A percentile compares a stretch with the other conserved stretches of the same genome.
Evolutionary conservation across 1,284 basidiomycete genomes (phyloP).

Genomic region (Singerocomus inundabilis): DNA sequence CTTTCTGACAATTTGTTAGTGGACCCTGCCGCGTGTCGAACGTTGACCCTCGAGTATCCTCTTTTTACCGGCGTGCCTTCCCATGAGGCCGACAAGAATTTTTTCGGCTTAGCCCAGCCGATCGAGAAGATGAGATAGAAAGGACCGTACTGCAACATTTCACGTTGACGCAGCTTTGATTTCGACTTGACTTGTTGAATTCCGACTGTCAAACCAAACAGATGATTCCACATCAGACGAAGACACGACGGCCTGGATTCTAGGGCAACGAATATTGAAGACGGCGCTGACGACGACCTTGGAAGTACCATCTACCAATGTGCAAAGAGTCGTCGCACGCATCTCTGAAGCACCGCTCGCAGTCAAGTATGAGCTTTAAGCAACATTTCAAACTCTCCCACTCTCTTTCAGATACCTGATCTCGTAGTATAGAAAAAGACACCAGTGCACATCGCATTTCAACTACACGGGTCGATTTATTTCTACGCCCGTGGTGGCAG

Average conservation of each 20-base stretch:
- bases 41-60: not conserved
- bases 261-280: not conserved
- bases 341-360: conserved; percentile 10
- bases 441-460: too few relatives aligned
- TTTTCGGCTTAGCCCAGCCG: not conserved
- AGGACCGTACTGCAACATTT: not conserved
- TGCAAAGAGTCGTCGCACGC: conserved; percentile 3
- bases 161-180: not conserved
- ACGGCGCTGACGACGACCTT: not conserved
- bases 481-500: not conserved
- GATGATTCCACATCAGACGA: not conserved
- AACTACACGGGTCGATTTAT: too few relatives aligned
- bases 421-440: too few relatives aligned
- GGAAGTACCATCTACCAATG: not conserved
- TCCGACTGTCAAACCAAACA: not conserved
- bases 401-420: too few relatives aligned
- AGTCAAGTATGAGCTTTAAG: not conserved
- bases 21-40: conserved; percentile 1
- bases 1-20: conserved; percentile 15
- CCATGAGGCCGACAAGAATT: not conserved
- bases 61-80: not conserved
- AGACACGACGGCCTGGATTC: not conserved
- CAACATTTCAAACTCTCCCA: too few relatives aligned
- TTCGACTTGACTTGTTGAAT: not conserved
- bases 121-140: conserved; percentile 3